Evolutionary conservation across 1,139 yeast species (phyloP).

Genomic region (Scheffersomyces cryptocercus): DNA sequence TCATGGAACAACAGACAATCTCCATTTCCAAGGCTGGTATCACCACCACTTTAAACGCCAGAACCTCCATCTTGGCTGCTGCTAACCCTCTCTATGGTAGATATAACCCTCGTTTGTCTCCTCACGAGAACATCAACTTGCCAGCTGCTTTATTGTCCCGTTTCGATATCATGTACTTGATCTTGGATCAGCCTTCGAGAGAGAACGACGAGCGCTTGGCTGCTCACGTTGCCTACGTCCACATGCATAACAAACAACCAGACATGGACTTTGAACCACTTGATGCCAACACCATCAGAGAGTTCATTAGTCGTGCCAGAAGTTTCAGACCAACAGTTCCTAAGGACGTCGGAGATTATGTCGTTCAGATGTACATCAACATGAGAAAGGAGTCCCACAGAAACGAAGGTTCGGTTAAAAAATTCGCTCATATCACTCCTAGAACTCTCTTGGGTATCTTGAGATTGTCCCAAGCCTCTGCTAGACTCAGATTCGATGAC

Average conservation of each 20-base stretch:
- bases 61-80: slow-evolving; percentile 95
- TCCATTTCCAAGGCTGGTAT: slow-evolving; percentile 98
- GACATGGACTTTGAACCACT: slow-evolving; percentile 73
- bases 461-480: slow-evolving; percentile 92
- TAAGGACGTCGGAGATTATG: slow-evolving; percentile 83
- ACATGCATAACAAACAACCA: slow-evolving; percentile 90
- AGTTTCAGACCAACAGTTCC: slow-evolving; percentile 84
- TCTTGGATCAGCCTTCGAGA: slow-evolving; percentile 81
- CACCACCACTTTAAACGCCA: slow-evolving; percentile 92
- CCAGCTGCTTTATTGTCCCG: slow-evolving; percentile 97
- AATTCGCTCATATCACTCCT: slow-evolving; percentile 91
- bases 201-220: slow-evolving; percentile 87
- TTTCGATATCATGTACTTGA: slow-evolving; percentile 85
- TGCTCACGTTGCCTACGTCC: slow-evolving; percentile 91
- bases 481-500: slow-evolving; percentile 80
- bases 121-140: slow-evolving; percentile 91
- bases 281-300: slow-evolving; percentile 79
- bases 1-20: slow-evolving; percentile 99
- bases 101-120: slow-evolving; percentile 86
- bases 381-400: slow-evolving; percentile 88
- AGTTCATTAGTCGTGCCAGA: slow-evolving; percentile 85
- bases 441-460: slow-evolving; percentile 89
- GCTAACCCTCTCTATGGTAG: slow-evolving; percentile 97
- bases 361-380: slow-evolving; percentile 83
- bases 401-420: slow-evolving; percentile 74